Conservation (phyloP, 1,284 basidiomycete species). For the Heterobasidion parviporum region DNA sequence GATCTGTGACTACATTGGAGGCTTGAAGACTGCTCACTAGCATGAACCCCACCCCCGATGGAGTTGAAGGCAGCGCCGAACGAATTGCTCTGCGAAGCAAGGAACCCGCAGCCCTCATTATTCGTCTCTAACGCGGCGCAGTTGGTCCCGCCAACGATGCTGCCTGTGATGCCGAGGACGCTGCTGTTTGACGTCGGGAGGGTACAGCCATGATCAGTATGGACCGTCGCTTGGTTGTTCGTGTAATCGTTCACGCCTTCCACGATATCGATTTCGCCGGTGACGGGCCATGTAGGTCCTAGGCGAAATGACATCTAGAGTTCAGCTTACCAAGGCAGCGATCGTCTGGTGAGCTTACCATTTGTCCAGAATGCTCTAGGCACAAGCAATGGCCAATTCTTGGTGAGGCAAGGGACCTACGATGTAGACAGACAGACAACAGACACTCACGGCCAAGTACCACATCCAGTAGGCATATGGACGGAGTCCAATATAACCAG, state of each 20-base stretch:
- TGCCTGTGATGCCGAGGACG: slow-evolving; percentile 47
- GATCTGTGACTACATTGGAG: background rate
- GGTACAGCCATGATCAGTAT: slow-evolving; percentile 65
- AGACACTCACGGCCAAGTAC: slow-evolving; percentile 54
- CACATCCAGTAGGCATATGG: slow-evolving; percentile 91
- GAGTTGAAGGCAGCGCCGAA: slow-evolving; percentile 65
- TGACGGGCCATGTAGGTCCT: slow-evolving; percentile 66
- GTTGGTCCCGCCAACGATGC: slow-evolving; percentile 57
- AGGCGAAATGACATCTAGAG: background rate
- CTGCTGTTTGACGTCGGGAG: slow-evolving; percentile 43
- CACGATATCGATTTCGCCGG: slow-evolving; percentile 82
- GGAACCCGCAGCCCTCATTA: slow-evolving; percentile 68
- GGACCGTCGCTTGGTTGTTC: slow-evolving; percentile 74
- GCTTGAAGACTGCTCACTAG: slow-evolving; percentile 41
- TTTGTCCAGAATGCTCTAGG: slow-evolving; percentile 42
- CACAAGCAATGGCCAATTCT: background rate
- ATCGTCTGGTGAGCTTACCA: slow-evolving; percentile 16
- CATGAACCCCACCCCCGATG: slow-evolving; percentile 75
- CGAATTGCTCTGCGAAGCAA: slow-evolving; percentile 39
- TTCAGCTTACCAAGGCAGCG: background rate
- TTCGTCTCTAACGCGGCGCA: slow-evolving; percentile 58
- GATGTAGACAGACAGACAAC: too few relatives aligned
- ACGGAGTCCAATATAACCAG: slow-evolving; percentile 75
- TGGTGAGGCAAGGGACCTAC: background rate
- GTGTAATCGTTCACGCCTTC: slow-evolving; percentile 78